Evolutionary conservation across 257 asterid species (phyloP).

Genomic region (Voacanga thouarsii): DNA sequence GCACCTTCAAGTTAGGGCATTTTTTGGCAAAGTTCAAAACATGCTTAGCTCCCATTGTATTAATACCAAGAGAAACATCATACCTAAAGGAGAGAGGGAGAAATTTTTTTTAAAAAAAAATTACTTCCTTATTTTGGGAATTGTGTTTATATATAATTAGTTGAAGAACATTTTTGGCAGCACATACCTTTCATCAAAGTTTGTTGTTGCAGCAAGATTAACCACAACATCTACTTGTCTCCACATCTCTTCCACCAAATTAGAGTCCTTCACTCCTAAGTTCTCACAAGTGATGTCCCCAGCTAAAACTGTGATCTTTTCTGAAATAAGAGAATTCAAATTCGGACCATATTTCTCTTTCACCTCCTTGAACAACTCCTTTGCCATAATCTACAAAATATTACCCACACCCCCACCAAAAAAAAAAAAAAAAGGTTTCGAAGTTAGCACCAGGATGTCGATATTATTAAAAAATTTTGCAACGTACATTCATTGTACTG

Average conservation of each 20-base stretch:
- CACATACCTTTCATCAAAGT: slow-evolving; percentile 82
- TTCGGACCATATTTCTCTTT: slow-evolving; percentile 54
- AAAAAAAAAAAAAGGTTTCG: neutral
- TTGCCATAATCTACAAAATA: slow-evolving; percentile 42
- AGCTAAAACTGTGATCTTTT: slow-evolving; percentile 50
- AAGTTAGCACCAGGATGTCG: neutral
- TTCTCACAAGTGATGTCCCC: slow-evolving; percentile 82
- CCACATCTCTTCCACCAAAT: slow-evolving; percentile 62
- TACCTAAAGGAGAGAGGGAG: slow-evolving; percentile 36
- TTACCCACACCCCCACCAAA: too few species aligned
- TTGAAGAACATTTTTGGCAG: neutral
- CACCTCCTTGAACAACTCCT: slow-evolving; percentile 68
- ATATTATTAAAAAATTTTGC: too few species aligned
- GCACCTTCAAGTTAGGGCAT: slow-evolving; percentile 43
- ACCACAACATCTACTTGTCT: slow-evolving; percentile 67
- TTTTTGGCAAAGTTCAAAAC: slow-evolving; percentile 54
- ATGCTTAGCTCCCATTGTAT: slow-evolving; percentile 62
- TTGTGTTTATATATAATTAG: too few species aligned
- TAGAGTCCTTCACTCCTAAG: slow-evolving; percentile 56
- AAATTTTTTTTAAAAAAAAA: neutral
- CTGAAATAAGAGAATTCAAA: slow-evolving; percentile 34
- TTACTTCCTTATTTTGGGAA: too few species aligned
- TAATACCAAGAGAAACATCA: slow-evolving; percentile 62
- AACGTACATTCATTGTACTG: too few species aligned
- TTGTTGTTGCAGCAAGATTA: slow-evolving; percentile 88